Base-by-base conservation (phyloP, 108 stramenopile genomes). In the Cyclotella sp. region DNA sequence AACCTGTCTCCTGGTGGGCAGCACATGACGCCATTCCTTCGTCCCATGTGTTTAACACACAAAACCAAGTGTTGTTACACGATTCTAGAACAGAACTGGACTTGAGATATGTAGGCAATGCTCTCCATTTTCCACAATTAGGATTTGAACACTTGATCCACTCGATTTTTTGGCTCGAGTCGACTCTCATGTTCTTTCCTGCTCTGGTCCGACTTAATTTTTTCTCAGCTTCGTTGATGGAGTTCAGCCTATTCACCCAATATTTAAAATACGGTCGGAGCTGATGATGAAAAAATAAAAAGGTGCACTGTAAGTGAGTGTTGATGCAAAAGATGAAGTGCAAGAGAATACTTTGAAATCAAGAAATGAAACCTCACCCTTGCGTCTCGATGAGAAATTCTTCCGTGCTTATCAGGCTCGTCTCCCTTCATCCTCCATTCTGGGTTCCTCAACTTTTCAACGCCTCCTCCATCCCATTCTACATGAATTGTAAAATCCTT, bases 21-120 rank as follows among this genome's bases (percentile, higher is more conserved):
- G 87, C 90, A 72, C 94, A 95, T 21, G 87, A 88, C 12, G 94
- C 94, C 61, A 83, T 86, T 55, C 89, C 91, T 71, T 93, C 92
- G 70, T 95, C 94, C 94, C 94, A 95, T 21, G 90, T 89, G 68
- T 95, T 95, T 84, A 95, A 84, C 64, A 95, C 94, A 76, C 94
- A 95, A 69, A 84, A 95, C 94, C 94, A 95, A 63, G 93, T 90
- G 49, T 88, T 76, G 63, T 79, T 61, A 21, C 73, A 68, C 39
- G 85, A 81, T 59, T 91, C 90, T 12, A 92, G 82, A 44, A 92
- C 83, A 22, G 77, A 54, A 62, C 79, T 88, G 71, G 90, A 90
- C 72, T 93, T 91, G 89, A 95, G 90, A 70, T 78, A 89, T 11
- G 87, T 71, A 12, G 91, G 81, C 29, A 93, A 61, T 10, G 92